Conservation (phyloP, 352 stramenopile species). For the Labyrinthula sp. region DNA sequence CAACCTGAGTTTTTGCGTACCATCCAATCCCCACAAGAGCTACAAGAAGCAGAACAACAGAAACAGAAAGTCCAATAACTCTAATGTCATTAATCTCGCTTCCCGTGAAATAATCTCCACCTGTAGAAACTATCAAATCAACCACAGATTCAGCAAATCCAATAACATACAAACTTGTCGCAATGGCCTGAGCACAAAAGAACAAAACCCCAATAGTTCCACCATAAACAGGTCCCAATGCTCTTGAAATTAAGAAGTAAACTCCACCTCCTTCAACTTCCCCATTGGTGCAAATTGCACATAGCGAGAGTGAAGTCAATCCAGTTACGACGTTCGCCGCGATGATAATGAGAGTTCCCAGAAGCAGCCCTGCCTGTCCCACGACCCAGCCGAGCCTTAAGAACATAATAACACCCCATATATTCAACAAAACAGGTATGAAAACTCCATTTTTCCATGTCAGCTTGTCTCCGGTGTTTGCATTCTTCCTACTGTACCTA, state of each 20-base stretch:
- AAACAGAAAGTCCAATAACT: conserved; percentile 39
- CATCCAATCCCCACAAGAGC: conserved; percentile 44
- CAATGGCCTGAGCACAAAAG: conserved; percentile 48
- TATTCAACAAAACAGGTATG: conserved; percentile 51
- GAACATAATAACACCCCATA: conserved; percentile 51
- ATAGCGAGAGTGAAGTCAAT: conserved; percentile 45
- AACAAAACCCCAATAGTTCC: conserved; percentile 49
- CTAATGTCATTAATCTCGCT: conserved; percentile 39
- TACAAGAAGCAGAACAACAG: conserved; percentile 39
- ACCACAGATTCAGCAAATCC: conserved; percentile 48
- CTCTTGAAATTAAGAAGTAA: conserved; percentile 37
- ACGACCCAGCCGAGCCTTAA: conserved; percentile 47
- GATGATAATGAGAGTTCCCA: conserved; percentile 45
- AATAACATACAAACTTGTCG: conserved; percentile 50
- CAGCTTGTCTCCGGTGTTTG: conserved; percentile 28
- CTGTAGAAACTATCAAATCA: conserved; percentile 19
- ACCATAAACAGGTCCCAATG: conserved; percentile 45
- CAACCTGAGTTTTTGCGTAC: conserved; percentile 47
- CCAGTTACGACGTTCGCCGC: conserved; percentile 44
- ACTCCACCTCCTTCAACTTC: conserved; percentile 40
- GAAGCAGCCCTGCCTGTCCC: conserved; percentile 42
- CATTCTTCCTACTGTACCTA: too few relatives aligned
- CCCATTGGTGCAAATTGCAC: conserved; percentile 48
- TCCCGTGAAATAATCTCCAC: conserved; percentile 40
- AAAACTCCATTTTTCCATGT: conserved; percentile 40